phyloP scores from a whole-genome alignment of 2,329 filamentous ascomycete genomes.

The Furcasterigmium sp. region DNA sequence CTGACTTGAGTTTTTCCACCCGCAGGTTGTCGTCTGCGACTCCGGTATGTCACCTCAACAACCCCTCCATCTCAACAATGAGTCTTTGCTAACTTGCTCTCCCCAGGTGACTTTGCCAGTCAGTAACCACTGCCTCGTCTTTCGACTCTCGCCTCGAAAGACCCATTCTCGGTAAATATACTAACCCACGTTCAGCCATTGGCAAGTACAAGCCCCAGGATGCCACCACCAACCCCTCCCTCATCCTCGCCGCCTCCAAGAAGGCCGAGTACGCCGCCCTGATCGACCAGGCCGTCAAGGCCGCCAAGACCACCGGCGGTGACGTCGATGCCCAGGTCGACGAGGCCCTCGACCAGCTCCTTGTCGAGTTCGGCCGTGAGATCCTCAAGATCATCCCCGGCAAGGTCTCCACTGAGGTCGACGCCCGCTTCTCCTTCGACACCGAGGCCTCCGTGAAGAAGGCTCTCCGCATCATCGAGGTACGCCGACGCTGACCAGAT shows the following conservation, averaged over 20 bases:
- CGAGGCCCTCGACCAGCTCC: conserved; percentile 81
- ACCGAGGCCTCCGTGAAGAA: conserved; percentile 89
- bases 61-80: conserved; percentile 1
- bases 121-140: conserved; percentile 33
- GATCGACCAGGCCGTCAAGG: conserved; percentile 78
- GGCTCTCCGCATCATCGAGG: conserved; percentile 94
- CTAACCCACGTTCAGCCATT: conserved; percentile 61
- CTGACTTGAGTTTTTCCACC: conserved; percentile 13
- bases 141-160: conserved; percentile 5
- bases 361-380: conserved; percentile 97
- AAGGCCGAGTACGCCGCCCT: conserved; percentile 93
- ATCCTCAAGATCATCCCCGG: conserved; percentile 96
- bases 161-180: too few species aligned
- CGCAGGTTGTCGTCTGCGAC: conserved; percentile 89
- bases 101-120: conserved; percentile 71
- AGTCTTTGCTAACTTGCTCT: conserved; percentile 21
- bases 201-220: conserved; percentile 99
- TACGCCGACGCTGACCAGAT: conserved; percentile 34
- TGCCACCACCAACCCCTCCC: conserved; percentile 98
- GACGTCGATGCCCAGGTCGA: conserved; percentile 80
- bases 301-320: conserved; percentile 73
- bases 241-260: conserved; percentile 97
- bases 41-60: conserved; percentile 62
- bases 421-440: conserved; percentile 93
- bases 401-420: conserved; percentile 98